Conservation (phyloP, 805 yeast genomes). For the Candida quercuum region DNA sequence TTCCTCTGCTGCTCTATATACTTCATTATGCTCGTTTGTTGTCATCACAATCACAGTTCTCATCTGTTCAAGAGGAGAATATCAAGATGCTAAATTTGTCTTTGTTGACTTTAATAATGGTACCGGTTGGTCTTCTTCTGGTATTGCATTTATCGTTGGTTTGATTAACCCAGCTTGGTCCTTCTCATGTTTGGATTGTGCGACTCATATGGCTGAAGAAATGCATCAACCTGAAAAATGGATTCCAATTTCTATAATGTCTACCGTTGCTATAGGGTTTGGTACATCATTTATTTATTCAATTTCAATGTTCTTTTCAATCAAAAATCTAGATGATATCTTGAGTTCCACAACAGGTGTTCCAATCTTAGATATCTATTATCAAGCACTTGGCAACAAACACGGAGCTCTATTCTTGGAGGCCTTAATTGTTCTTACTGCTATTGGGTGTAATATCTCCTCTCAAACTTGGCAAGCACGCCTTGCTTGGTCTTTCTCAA, state of each 20-base stretch:
- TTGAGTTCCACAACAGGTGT: conserved; percentile 45
- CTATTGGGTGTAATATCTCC: conserved; percentile 53
- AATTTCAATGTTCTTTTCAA: conserved; percentile 53
- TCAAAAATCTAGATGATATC: conserved; percentile 46
- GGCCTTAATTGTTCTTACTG: conserved; percentile 44
- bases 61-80: conserved; percentile 46
- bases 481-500: conserved; percentile 61
- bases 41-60: conserved; percentile 49
- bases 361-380: conserved; percentile 58
- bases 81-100: conserved; percentile 46
- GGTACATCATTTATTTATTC: conserved; percentile 50
- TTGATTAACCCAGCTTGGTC: conserved; percentile 67
- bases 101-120: conserved; percentile 47
- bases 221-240: conserved; percentile 44
- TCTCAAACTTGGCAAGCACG: conserved; percentile 68
- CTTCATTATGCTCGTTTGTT: conserved; percentile 46
- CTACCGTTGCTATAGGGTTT: conserved; percentile 62
- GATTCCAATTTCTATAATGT: conserved; percentile 57
- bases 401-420: conserved; percentile 53
- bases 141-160: conserved; percentile 66
- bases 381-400: conserved; percentile 48
- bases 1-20: conserved; percentile 44
- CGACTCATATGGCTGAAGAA: conserved; percentile 71
- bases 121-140: conserved; percentile 57
- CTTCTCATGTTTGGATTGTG: conserved; percentile 63